Evolutionary conservation across 176 grass and related monocot species (phyloP).

Genomic region (Aegilops sharonensis): DNA sequence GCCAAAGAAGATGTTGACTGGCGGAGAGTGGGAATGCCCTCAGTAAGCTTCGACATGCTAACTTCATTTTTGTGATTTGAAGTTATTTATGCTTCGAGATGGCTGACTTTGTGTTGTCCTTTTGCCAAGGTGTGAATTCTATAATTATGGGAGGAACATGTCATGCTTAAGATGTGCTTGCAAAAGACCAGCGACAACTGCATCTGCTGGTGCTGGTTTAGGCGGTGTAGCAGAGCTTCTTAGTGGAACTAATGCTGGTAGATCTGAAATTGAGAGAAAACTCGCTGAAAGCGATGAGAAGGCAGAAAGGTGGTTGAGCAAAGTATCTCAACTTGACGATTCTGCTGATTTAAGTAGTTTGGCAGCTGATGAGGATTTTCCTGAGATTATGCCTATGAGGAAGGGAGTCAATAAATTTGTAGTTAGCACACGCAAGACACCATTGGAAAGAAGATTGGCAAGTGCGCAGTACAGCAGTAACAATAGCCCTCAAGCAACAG

Average conservation of each 20-base stretch:
- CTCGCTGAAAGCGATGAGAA: conserved; percentile 67
- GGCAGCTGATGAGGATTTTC: conserved; percentile 71
- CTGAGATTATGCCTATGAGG: conserved; percentile 77
- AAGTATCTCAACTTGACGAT: conserved; percentile 65
- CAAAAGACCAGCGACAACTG: conserved; percentile 55
- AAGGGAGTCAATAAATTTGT: conserved; percentile 78
- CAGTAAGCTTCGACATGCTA: conserved; percentile 61
- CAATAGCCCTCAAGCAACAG: conserved; percentile 9
- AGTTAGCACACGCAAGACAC: conserved; percentile 65
- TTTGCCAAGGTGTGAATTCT: conserved; percentile 80
- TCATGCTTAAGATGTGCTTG: conserved; percentile 89
- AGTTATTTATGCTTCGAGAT: not conserved
- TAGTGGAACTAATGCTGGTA: conserved; percentile 41
- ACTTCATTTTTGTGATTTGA: not conserved
- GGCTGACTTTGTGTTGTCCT: conserved; percentile 36
- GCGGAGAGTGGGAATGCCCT: conserved; percentile 95
- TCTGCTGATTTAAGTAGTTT: conserved; percentile 60
- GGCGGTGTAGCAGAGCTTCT: conserved; percentile 62
- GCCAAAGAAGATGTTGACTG: conserved; percentile 71
- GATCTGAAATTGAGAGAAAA: conserved; percentile 67
- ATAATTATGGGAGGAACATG: conserved; percentile 83
- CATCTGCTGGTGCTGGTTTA: conserved; percentile 37
- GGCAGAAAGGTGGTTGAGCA: conserved; percentile 76
- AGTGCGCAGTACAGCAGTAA: conserved; percentile 49
- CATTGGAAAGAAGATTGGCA: conserved; percentile 58